phyloP scores from a whole-genome alignment of 495 filamentous ascomycete species.

The Pyrenopolyporus hunteri region DNA sequence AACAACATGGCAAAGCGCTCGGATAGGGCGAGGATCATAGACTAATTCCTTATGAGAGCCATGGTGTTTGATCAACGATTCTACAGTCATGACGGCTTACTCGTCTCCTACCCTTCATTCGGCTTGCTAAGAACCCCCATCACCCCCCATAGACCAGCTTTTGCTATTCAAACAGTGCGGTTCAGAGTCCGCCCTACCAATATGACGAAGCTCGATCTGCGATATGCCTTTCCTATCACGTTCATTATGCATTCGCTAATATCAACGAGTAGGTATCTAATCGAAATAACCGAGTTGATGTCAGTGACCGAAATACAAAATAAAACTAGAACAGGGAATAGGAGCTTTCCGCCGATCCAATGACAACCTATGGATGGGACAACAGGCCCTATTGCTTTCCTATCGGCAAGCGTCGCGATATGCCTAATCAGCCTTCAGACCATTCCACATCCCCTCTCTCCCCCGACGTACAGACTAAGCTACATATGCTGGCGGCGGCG shows the following conservation, averaged over 20 bases:
- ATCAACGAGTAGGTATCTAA: too few relatives aligned
- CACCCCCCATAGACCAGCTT: too few relatives aligned
- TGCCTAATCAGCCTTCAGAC: neutral
- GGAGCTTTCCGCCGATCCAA: too few relatives aligned
- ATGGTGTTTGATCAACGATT: neutral
- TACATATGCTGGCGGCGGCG: neutral
- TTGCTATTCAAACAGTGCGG: too few relatives aligned
- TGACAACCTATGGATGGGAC: too few relatives aligned
- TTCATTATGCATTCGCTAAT: too few relatives aligned
- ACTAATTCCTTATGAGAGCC: slow-evolving; percentile 26
- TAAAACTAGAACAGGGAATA: too few relatives aligned
- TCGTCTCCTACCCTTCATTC: neutral
- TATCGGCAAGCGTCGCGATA: neutral
- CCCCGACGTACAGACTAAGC: neutral
- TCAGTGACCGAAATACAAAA: too few relatives aligned
- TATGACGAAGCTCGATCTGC: too few relatives aligned
- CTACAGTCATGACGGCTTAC: neutral
- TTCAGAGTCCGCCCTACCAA: too few relatives aligned
- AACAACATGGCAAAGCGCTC: slow-evolving; percentile 19
- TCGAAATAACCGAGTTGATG: too few relatives aligned
- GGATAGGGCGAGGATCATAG: slow-evolving; percentile 26
- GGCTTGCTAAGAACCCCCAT: neutral
- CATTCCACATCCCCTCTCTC: neutral
- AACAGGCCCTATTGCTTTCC: neutral
- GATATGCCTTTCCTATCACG: too few relatives aligned